phyloP scores from a whole-genome alignment of 208 protist species.

The Spongospora subterranea region DNA sequence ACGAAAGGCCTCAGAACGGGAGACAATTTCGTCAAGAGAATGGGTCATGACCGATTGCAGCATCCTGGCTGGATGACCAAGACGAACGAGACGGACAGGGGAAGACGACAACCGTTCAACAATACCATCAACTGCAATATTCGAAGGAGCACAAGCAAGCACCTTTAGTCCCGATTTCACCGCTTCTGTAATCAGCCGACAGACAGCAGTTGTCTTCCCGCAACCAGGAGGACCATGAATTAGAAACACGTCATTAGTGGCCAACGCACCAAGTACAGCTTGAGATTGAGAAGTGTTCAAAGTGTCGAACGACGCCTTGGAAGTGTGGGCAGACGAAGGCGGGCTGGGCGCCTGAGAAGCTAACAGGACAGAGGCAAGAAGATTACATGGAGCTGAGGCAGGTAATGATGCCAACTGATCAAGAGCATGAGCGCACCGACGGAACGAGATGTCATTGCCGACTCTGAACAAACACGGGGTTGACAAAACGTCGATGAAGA shows the following conservation, averaged over 20 bases:
- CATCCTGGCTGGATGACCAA: slow-evolving; percentile 65
- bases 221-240: slow-evolving; percentile 68
- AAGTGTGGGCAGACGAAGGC: neutral
- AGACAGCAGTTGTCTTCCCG: slow-evolving; percentile 64
- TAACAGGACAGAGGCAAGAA: neutral
- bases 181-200: slow-evolving; percentile 48
- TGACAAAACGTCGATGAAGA: neutral
- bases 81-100: slow-evolving; percentile 9
- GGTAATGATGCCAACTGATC: neutral
- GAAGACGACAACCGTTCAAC: slow-evolving; percentile 50
- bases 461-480: neutral
- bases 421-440: neutral
- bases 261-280: neutral
- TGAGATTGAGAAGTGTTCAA: slow-evolving; percentile 48
- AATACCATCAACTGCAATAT: slow-evolving; percentile 66
- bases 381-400: neutral
- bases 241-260: slow-evolving; percentile 31
- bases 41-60: slow-evolving; percentile 38
- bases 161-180: slow-evolving; percentile 56
- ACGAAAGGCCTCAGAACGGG: neutral
- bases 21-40: slow-evolving; percentile 56
- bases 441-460: neutral
- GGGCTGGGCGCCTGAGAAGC: neutral
- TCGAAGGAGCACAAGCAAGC: slow-evolving; percentile 64
- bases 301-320: neutral